Evolutionary conservation across 148 eudicot species (phyloP).

Genomic region (Cornus controversa): DNA sequence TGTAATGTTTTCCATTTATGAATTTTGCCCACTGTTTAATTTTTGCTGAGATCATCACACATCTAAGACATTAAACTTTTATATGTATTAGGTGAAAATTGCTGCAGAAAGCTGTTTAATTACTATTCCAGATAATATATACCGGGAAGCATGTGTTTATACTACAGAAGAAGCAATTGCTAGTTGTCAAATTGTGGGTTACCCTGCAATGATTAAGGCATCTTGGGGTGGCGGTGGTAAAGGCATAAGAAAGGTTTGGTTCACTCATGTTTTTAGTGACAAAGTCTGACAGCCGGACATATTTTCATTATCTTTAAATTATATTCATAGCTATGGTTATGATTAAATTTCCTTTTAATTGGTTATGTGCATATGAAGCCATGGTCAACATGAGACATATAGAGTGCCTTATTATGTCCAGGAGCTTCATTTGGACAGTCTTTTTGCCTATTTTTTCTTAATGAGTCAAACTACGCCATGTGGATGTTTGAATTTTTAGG

Average conservation of each 20-base stretch:
- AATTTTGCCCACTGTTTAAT: not conserved
- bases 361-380: no score
- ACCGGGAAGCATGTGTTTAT: slow-evolving; percentile 82
- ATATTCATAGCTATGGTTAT: not conserved
- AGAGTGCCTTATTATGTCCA: not conserved
- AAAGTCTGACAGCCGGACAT: not conserved
- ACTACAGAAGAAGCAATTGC: slow-evolving; percentile 94
- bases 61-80: not conserved
- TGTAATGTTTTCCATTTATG: slow-evolving; percentile 38
- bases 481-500: slow-evolving; percentile 47
- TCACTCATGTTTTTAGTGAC: slow-evolving; percentile 9
- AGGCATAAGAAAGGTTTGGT: slow-evolving; percentile 97
- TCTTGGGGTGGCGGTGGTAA: slow-evolving; percentile 99
- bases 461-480: no score
- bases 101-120: slow-evolving; percentile 71
- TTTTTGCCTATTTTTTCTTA: not conserved
- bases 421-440: not conserved
- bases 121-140: slow-evolving; percentile 81
- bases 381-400: no score
- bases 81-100: slow-evolving; percentile 70
- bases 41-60: not conserved
- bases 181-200: slow-evolving; percentile 93
- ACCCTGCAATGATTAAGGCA: slow-evolving; percentile 99
- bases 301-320: slow-evolving; percentile 4
- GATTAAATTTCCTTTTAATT: not conserved